Percentiles rank a stretch among this genome's conserved stretches.
Evolutionary conservation across 371 early-diverging fungal species (phyloP).

Genomic region (Funneliformis caledonium): DNA sequence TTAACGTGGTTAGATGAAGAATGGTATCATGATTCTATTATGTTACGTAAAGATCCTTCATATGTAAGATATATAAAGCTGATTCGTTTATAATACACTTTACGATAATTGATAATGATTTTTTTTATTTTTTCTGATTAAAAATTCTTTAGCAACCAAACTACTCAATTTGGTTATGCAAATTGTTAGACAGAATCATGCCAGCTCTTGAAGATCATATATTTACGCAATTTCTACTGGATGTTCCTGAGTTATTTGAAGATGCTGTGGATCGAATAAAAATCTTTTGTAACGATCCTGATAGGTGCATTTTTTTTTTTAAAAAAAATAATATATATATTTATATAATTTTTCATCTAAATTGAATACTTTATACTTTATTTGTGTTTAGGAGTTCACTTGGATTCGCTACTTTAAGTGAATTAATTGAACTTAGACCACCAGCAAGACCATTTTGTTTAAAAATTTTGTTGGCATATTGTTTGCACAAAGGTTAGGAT

Average conservation of each 20-base stretch:
- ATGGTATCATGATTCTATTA: slow-evolving; percentile 41
- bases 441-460: slow-evolving; percentile 34
- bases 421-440: slow-evolving; percentile 29
- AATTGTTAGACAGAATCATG: slow-evolving; percentile 36
- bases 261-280: slow-evolving; percentile 39
- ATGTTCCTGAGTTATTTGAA: slow-evolving; percentile 36
- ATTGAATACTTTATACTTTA: background rate
- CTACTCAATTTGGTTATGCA: slow-evolving; percentile 29
- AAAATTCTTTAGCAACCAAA: slow-evolving; percentile 19
- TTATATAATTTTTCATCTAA: background rate
- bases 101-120: slow-evolving; percentile 4
- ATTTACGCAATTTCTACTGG: slow-evolving; percentile 34
- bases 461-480: slow-evolving; percentile 37
- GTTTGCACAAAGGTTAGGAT: slow-evolving; percentile 32
- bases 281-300: slow-evolving; percentile 41
- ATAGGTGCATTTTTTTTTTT: slow-evolving; percentile 19
- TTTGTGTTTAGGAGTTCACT: slow-evolving; percentile 15
- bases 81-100: background rate
- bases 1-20: slow-evolving; percentile 41
- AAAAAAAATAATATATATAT: background rate
- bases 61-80: slow-evolving; percentile 14
- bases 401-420: slow-evolving; percentile 29
- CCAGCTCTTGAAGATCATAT: slow-evolving; percentile 35
- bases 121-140: background rate
- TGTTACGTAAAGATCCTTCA: background rate